Percentiles rank a stretch among this genome's conserved stretches.
phyloP scores from a whole-genome alignment of 129 eudicot genomes.

The Centrapalus pauciflorus region DNA sequence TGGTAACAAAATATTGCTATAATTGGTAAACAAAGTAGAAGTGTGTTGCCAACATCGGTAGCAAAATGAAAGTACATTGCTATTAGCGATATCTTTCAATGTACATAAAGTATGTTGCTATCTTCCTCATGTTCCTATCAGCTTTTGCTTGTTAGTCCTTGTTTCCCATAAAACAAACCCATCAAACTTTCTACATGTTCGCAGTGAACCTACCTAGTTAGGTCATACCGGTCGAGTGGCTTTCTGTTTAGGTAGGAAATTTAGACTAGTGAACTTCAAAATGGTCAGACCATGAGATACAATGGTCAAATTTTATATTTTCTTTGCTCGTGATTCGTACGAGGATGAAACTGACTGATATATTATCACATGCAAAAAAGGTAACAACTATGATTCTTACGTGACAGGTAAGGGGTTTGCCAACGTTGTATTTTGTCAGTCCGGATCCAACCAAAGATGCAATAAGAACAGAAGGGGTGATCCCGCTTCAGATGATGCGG shows the following conservation, averaged over 20 bases:
- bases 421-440: slow-evolving; percentile 88
- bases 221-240: background rate
- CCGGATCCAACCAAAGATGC: slow-evolving; percentile 92
- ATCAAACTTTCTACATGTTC: background rate
- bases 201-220: background rate
- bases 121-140: background rate
- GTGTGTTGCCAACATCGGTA: too few species aligned
- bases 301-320: background rate
- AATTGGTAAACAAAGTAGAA: too few species aligned
- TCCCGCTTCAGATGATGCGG: slow-evolving; percentile 93
- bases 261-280: background rate
- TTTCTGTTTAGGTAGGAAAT: background rate
- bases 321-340: background rate
- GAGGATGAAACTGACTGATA: background rate
- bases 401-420: slow-evolving; percentile 88
- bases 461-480: slow-evolving; percentile 90
- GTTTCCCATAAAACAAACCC: background rate
- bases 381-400: background rate
- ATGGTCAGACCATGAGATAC: background rate
- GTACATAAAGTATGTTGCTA: too few species aligned
- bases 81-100: too few species aligned
- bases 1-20: too few species aligned
- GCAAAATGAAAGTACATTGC: too few species aligned
- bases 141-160: background rate
- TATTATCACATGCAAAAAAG: background rate